Evolutionary conservation across 2,329 filamentous ascomycete genomes (phyloP), one percentile per base, ranked within the genome.

Genomic region (Colletotrichum godetiae): DNA sequence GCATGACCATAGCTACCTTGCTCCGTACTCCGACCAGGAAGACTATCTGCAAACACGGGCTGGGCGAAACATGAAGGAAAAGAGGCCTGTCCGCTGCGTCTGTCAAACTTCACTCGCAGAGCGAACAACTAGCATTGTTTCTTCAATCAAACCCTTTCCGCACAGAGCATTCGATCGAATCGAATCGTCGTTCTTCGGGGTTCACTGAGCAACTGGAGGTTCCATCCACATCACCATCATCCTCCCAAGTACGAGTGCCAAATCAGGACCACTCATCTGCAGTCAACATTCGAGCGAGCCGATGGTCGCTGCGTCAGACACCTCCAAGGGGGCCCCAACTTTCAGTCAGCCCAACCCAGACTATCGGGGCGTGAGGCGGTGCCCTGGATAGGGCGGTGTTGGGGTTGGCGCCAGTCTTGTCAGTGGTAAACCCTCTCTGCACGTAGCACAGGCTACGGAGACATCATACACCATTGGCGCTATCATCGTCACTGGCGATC

Each of bases 271-370:
- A 62, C 19, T 12, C 42, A 42, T 29, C 10, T n/a, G 15, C 27
- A 13, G 19, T 49, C 19, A 29, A 62, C 10, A 13, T 13, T 22
- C 7, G 31, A 35, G 12, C 7, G 31, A 35, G 12, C 29, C 37
- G 35, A 62, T 72, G 49, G 57, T 29, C 63, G 63, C 49, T 61
- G 46, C 35, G 65, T 69, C 59, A 56, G 22, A 60, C 59, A 67
- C 7, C 59, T 31, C 53, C 53, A n/a, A 35, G 10, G n/a, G 49
- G 49, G n/a, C 27, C 58, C 37, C 27, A 53, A 31, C 22, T 19
- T 46, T 68, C 60, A 65, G 70, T 73, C 70, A 70, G 70, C 67
- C 70, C 55, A 61, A 62, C 56, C 55, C 67, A 64, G 37, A 55
- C 27, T 35, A 46, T 68, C 58, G 52, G 69, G 46, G 60, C 70